Evolutionary conservation across 768 basidiomycete species (phyloP), one percentile per base, ranked within the genome.

Genomic region (Boletus sensibilis): DNA sequence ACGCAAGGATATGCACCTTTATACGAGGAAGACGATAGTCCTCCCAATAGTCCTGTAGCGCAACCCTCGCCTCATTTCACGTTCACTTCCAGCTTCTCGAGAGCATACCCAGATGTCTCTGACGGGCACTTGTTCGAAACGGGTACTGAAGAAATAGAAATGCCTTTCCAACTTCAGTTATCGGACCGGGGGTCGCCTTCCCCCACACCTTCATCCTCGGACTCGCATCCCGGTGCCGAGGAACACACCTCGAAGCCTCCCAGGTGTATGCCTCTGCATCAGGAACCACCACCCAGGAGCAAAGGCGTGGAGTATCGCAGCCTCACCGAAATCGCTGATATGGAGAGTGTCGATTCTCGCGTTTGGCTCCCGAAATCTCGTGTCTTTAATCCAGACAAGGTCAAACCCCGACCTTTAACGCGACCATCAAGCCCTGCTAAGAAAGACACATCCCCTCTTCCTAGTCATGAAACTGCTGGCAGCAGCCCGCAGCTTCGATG

Each of bases 301-400:
- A 49, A 3, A 38, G 69, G 69, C 11, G 63, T 71, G 33, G 31
- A 35, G 27, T 71, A 69, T 50, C 60, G 41, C 13, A 55, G 50
- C 34, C 52, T 72, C 31, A 20, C 56, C 46, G 63, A 67, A 23
- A 46, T 69, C 31, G 37, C 42, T 27, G 60, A 55, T 20, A 34
- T 25, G 33, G 29, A 55, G 51, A 42, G 42, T 4, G 47, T 59
- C 37, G 71, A 71, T 50, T 37, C 71, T 46, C 69, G 69, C 10
- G 14, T 71, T 18, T 72, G 71, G 69, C 50, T 58, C 39, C 69
- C 71, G 7, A 50, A 51, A 43, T 31, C 61, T 21, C 71, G 61
- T 10, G 14, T 52, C 31, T 72, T 69, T 41, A 57, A 72, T 49
- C 64, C 69, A 14, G 58, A 54, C 55, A 69, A 63, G 44, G 50